These are phyloP conservation scores for Biancaea sappan DNA, from an alignment of 306 rosid genomes.

Conservation along the genomic window DNA sequence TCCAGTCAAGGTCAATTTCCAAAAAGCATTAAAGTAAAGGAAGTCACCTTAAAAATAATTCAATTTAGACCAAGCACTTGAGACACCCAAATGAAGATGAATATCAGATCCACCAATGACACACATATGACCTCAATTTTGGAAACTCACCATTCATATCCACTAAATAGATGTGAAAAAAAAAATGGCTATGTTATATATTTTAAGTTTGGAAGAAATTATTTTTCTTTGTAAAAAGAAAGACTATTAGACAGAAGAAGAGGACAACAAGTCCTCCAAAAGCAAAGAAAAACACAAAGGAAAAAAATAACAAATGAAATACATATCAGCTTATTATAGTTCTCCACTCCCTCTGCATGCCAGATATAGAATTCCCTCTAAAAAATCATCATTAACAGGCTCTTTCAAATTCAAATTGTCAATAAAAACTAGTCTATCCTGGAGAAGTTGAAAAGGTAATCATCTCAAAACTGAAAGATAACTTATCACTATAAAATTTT, in stretches of 20 bases:
- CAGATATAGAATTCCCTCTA: not conserved
- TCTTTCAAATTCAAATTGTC: not conserved
- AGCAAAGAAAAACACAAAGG: not conserved
- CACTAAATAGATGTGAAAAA: not conserved
- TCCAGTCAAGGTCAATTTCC: conserved; percentile 6
- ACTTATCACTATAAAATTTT: not conserved
- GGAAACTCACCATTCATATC: not conserved
- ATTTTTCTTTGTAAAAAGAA: not conserved
- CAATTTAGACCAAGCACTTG: conserved; percentile 12
- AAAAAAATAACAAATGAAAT: not conserved
- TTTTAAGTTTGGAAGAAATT: not conserved
- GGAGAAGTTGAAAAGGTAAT: not conserved
- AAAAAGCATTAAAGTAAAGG: not conserved
- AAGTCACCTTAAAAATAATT: conserved; percentile 1
- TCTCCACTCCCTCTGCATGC: not conserved
- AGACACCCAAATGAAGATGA: not conserved
- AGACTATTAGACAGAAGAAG: not conserved
- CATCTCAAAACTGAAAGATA: not conserved
- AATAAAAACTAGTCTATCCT: not conserved
- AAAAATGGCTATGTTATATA: not conserved
- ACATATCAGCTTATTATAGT: not conserved
- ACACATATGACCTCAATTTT: not conserved
- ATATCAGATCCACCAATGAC: not conserved
- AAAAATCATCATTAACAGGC: not conserved
- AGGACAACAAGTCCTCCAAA: not conserved